Percentiles rank a stretch among this genome's conserved stretches.
Conservation (phyloP, 805 yeast species). For the Diddensiella caesifluorescens region DNA sequence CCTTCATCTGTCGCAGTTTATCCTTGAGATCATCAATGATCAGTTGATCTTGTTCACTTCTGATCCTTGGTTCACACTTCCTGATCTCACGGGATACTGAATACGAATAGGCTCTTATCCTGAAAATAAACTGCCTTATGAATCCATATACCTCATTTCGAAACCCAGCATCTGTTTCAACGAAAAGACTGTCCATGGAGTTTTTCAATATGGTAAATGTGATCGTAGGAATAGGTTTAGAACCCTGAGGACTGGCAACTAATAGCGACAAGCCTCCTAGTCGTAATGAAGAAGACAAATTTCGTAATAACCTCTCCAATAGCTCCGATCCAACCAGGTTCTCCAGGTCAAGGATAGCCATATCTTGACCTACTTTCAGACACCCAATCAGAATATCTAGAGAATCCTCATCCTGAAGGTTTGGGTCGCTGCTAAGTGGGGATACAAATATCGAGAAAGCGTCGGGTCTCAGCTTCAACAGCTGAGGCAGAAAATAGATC, state of each 20-base stretch:
- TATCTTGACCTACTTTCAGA: slow-evolving; percentile 58
- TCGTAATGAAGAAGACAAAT: slow-evolving; percentile 40
- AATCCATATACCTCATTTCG: slow-evolving; percentile 61
- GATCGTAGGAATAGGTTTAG: slow-evolving; percentile 47
- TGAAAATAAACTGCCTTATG: slow-evolving; percentile 53
- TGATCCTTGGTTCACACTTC: slow-evolving; percentile 25
- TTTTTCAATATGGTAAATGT: slow-evolving; percentile 42
- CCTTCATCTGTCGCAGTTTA: slow-evolving; percentile 26
- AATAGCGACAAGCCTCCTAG: slow-evolving; percentile 56
- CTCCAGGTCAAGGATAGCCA: slow-evolving; percentile 42
- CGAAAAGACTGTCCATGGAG: slow-evolving; percentile 46
- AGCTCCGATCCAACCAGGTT: slow-evolving; percentile 43
- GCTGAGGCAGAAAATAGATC: slow-evolving; percentile 54
- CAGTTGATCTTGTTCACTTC: slow-evolving; percentile 8
- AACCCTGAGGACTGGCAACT: slow-evolving; percentile 55
- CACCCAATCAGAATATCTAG: slow-evolving; percentile 46
- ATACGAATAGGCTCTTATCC: slow-evolving; percentile 67
- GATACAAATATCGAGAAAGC: slow-evolving; percentile 40
- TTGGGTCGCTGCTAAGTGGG: slow-evolving; percentile 16
- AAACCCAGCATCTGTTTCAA: slow-evolving; percentile 62
- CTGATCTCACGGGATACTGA: slow-evolving; percentile 51
- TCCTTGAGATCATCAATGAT: slow-evolving; percentile 7
- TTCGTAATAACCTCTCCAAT: slow-evolving; percentile 41
- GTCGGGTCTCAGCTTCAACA: slow-evolving; percentile 49
- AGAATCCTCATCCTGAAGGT: slow-evolving; percentile 23